Evolutionary conservation across 2,329 filamentous ascomycete genomes (phyloP), one percentile per base, ranked within the genome.

Genomic region (Xylariomycetidae sp.): DNA sequence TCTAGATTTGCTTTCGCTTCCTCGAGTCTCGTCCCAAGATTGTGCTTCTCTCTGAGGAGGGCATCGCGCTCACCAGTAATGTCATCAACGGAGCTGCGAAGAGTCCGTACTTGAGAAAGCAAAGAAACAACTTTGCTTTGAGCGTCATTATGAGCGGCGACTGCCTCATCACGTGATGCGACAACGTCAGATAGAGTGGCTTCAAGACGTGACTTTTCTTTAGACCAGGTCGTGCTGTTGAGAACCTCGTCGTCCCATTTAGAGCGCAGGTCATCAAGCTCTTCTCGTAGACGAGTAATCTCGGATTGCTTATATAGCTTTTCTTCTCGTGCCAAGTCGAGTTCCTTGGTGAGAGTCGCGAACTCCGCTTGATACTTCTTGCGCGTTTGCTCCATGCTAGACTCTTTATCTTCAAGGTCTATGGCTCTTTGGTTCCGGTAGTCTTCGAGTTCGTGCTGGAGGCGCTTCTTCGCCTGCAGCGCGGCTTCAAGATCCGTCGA

Each of bases 231-330:
- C 12, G 88, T 94, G 61, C 88, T 94, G 64, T 97, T 97, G 49
- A 97, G 77, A 9, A 97, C 88, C 63, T 98, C 90, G 50, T 97
- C 88, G 53, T 98, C 92, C 90, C 92, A 97, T 65, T 97, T 97
- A 48, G 82, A 88, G 46, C 92, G 81, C 38, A 97, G 74, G 51
- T 95, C 88, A 50, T 98, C 92, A 16, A 97, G 79, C 62, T 98
- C 92, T 57, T 97, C 90, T n/a, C 90, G 83, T 33, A 98, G 73
- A 27, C 88, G 81, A 12, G 83, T 77, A 44, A 90, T 94, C 61
- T 96, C 89, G 22, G 85, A 79, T 48, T 92, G 88, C 75, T 74
- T 90, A 74, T 67, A 96, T 64, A 69, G 85, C 72, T 71, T 80
- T 62, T 94, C 90, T 57, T 97, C 89, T 22, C 92, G 84, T 49